These are phyloP conservation scores for Stephanodiscus triporus DNA, from an alignment of 108 stramenopile genomes.

Conservation along the genomic window DNA sequence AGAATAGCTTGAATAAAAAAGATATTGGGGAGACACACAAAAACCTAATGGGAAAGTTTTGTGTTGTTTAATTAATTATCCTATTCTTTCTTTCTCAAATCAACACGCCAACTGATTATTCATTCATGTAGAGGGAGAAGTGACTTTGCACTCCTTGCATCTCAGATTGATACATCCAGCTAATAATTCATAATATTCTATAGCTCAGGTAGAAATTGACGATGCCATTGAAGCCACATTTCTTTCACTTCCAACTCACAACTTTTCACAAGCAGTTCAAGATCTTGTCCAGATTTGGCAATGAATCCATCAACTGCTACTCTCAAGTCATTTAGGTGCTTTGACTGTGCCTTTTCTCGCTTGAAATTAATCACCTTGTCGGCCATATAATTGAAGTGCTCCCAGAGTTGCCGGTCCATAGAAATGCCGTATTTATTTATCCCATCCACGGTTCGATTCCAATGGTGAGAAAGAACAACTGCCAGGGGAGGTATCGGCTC, in stretches of 20 bases:
- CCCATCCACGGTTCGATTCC: constrained; percentile 17
- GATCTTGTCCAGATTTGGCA: constrained; percentile 20
- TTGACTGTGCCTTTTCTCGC: constrained; percentile 12
- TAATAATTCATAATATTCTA: not conserved
- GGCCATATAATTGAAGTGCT: constrained; percentile 11
- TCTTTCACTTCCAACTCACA: constrained; percentile 41
- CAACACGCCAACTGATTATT: too few relatives aligned
- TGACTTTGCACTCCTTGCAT: too few relatives aligned
- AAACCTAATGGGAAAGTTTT: too few relatives aligned
- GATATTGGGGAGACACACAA: too few relatives aligned
- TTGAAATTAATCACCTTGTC: constrained; percentile 6
- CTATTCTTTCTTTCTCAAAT: too few relatives aligned
- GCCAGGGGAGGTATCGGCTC: constrained; percentile 25
- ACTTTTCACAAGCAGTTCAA: constrained; percentile 25
- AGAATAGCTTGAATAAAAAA: too few relatives aligned
- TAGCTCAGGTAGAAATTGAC: constrained; percentile 24
- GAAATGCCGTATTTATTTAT: constrained; percentile 24
- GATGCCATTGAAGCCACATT: constrained; percentile 40
- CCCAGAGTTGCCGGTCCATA: constrained; percentile 17
- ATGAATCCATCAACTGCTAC: constrained; percentile 31
- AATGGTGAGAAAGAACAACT: constrained; percentile 29
- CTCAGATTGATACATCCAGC: too few relatives aligned
- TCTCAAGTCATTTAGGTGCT: constrained; percentile 18
- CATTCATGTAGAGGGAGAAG: too few relatives aligned
- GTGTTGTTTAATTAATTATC: too few relatives aligned